Base-by-base conservation (phyloP, 1,284 basidiomycete genomes). In the Trametes polyzona region DNA sequence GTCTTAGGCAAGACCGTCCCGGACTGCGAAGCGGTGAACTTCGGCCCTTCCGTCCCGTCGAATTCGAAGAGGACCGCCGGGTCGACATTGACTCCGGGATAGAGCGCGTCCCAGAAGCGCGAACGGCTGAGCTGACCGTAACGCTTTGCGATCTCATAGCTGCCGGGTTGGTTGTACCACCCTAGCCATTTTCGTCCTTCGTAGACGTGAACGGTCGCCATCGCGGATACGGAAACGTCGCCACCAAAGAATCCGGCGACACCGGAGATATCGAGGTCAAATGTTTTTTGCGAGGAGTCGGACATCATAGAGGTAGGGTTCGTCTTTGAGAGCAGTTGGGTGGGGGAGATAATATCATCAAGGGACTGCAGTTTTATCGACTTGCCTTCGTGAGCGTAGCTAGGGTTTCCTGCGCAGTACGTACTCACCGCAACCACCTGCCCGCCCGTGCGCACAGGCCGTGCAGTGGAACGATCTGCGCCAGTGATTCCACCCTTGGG, bases 61-160 rank as follows among this genome's bases (percentile, higher is more conserved):
- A 61, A 58, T 26, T 55, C 62, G 51, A 64, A 64, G n/a, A 64
- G 58, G 14, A 52, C 49, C 12, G 62, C 59, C 17, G 62, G 62
- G 23, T 64, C 58, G 47, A 57, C 57, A 32, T 51, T 49, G 44
- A 55, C 46, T 1, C 59, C 62, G 3, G 62, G 62, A 30, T 59
- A 64, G 32, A 64, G 57, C 8, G 48, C 58, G 32, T 60, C 54
- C 54, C 58, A 60, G 27, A 56, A 41, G 27, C 54, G 44, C 19
- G 50, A 56, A 3, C 40, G 48, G 21, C 43, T 47, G 17, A 57
- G 55, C 29, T 49, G 51, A 4, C 55, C 55, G 51, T 57, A 61
- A 11, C 47, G 40, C 39, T 54, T 57, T 10, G 53, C 55, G 39
- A 61, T 57, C 30, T 57, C 59, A 47, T 57, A 57, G 40, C 59